phyloP scores from a whole-genome alignment of 495 filamentous ascomycete genomes.

The Entonaema liquescens region DNA sequence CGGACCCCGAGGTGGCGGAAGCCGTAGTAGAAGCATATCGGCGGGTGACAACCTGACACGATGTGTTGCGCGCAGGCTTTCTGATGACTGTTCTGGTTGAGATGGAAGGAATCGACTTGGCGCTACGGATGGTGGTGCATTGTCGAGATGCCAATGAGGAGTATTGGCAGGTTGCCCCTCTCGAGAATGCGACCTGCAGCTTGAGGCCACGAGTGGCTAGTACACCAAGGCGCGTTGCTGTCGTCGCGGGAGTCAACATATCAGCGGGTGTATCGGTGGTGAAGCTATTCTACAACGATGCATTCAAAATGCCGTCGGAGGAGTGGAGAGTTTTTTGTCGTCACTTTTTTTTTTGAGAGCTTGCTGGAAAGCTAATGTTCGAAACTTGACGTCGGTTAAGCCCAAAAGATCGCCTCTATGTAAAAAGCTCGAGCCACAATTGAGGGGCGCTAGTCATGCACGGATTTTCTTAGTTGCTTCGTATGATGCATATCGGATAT shows the following conservation, averaged over 20 bases:
- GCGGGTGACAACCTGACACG: conserved; percentile 41
- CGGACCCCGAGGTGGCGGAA: conserved; percentile 41
- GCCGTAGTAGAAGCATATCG: conserved; percentile 51
- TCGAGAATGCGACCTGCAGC: conserved; percentile 36
- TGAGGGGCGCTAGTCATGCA: background rate
- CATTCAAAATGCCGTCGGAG: conserved; percentile 7
- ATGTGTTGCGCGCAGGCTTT: conserved; percentile 28
- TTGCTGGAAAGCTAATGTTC: conserved; percentile 26
- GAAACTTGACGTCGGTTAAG: conserved; percentile 34
- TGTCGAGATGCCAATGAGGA: conserved; percentile 37
- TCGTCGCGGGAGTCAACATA: conserved; percentile 44
- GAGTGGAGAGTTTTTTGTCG: conserved; percentile 16
- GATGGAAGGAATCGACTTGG: conserved; percentile 32
- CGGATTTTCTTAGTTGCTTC: background rate
- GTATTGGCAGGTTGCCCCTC: conserved; percentile 43
- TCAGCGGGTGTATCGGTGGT: conserved; percentile 18
- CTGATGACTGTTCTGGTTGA: conserved; percentile 16
- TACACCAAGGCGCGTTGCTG: conserved; percentile 39
- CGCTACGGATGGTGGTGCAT: conserved; percentile 30
- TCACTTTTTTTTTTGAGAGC: background rate
- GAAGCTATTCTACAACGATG: conserved; percentile 5
- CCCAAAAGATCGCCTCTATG: conserved; percentile 14
- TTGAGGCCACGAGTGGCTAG: conserved; percentile 42
- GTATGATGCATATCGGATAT: conserved; percentile 1
- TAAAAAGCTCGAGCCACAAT: conserved; percentile 38